Evolutionary conservation across 495 filamentous ascomycete genomes (phyloP).

Genomic region (Tuber microsphaerosporum): DNA sequence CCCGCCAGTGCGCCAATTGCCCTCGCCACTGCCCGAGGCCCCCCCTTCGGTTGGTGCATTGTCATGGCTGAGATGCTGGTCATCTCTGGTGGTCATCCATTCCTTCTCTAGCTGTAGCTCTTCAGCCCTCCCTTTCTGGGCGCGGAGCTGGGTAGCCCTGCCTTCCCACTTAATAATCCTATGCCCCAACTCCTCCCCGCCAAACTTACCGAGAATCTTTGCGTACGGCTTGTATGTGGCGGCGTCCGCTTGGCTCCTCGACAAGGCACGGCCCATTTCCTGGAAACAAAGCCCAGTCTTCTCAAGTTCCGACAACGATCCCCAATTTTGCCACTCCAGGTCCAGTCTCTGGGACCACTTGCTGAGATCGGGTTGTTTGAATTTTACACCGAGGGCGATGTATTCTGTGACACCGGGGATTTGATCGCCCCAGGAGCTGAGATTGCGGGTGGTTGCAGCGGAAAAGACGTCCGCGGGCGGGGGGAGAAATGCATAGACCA

Average conservation of each 20-base stretch:
- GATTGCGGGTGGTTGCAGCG: background rate
- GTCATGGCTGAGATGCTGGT: background rate
- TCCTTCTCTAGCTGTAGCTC: constrained; percentile 27
- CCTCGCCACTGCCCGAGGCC: background rate
- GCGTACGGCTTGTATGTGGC: constrained; percentile 15
- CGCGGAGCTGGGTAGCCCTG: constrained; percentile 24
- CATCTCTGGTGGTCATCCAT: background rate
- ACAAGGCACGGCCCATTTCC: constrained; percentile 22
- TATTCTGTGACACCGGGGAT: constrained; percentile 29
- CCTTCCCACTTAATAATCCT: constrained; percentile 30
- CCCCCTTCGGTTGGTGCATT: background rate
- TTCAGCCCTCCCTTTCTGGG: constrained; percentile 29
- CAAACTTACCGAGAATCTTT: constrained; percentile 10
- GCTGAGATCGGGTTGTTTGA: constrained; percentile 9
- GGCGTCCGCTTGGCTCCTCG: constrained; percentile 16
- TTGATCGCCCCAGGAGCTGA: constrained; percentile 17
- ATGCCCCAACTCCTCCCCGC: constrained; percentile 23
- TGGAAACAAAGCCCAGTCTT: constrained; percentile 17
- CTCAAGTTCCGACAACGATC: constrained; percentile 15
- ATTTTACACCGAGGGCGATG: constrained; percentile 21
- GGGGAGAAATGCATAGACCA: constrained; percentile 21
- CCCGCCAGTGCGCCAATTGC: background rate
- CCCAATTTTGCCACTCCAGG: constrained; percentile 26
- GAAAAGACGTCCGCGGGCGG: constrained; percentile 15
- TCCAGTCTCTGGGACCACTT: constrained; percentile 27